Percentiles rank a stretch among this genome's conserved stretches.
Evolutionary conservation across 2,329 filamentous ascomycete species (phyloP).

Genomic region (Aulographum hederae): DNA sequence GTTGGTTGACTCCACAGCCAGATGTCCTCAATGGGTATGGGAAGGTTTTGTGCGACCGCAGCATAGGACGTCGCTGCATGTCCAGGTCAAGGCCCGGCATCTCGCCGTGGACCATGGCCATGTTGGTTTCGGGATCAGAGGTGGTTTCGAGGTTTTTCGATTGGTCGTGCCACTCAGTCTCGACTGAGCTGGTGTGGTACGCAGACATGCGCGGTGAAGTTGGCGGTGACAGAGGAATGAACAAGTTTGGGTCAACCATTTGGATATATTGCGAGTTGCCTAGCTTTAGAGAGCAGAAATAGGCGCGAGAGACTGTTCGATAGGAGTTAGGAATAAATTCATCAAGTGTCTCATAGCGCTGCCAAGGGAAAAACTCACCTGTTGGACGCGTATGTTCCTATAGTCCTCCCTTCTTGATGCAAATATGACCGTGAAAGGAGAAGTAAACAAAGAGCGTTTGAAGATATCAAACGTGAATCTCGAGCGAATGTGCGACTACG

Average conservation of each 20-base stretch:
- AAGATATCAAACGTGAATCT: too few species aligned
- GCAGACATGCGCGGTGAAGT: conserved; percentile 32
- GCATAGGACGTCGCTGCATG: conserved; percentile 14
- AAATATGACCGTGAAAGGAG: too few species aligned
- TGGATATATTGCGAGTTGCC: too few species aligned
- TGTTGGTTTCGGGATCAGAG: conserved; percentile 17
- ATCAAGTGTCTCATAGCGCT: too few species aligned
- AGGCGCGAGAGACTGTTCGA: too few species aligned
- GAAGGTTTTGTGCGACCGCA: conserved; percentile 25
- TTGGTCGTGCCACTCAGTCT: conserved; percentile 23
- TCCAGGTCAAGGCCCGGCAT: conserved; percentile 17
- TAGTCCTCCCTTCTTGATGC: too few species aligned
- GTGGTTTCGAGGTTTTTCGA: conserved; percentile 15
- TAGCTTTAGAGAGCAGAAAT: too few species aligned
- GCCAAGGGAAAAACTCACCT: too few species aligned
- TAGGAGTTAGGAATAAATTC: too few species aligned
- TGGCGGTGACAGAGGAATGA: conserved; percentile 29
- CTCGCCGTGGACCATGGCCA: conserved; percentile 19
- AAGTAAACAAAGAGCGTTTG: too few species aligned
- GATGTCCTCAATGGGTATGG: conserved; percentile 21
- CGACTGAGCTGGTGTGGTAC: conserved; percentile 22
- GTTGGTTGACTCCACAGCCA: conserved; percentile 7
- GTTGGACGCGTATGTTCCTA: too few species aligned
- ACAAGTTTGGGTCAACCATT: conserved; percentile 26
- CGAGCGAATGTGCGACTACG: too few species aligned